Conservation (phyloP, 345 rosid genomes). For the Eucalyptus regnans region DNA sequence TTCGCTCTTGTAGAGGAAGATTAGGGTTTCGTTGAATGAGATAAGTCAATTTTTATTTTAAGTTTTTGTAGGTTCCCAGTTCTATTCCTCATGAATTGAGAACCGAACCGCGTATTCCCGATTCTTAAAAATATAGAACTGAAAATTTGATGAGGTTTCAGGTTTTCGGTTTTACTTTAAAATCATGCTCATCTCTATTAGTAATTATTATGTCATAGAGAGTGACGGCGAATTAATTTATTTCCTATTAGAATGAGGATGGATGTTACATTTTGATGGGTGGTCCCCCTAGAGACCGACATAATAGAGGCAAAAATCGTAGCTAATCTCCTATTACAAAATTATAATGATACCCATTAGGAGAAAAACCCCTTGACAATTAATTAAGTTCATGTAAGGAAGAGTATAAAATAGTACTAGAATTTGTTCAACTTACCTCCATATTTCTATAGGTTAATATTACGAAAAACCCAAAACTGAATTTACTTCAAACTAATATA, state of each 20-base stretch:
- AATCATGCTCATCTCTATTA: not conserved
- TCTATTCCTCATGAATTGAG: not conserved
- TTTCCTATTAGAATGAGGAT: not conserved
- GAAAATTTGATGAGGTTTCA: accelerated
- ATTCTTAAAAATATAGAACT: not conserved
- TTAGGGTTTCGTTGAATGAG: not conserved
- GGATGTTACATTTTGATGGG: not conserved
- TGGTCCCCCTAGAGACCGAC: not conserved
- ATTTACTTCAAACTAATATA: too few relatives aligned
- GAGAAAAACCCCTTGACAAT: not conserved
- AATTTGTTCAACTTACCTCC: not conserved
- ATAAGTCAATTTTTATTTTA: not conserved
- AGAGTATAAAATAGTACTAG: not conserved
- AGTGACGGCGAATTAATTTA: not conserved
- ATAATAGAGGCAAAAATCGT: not conserved
- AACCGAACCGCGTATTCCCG: not conserved
- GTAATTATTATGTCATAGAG: not conserved
- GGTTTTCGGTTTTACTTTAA: accelerated
- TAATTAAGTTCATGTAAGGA: not conserved
- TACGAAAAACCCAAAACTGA: accelerated
- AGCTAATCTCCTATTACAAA: not conserved
- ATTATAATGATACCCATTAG: not conserved
- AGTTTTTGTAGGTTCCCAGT: not conserved
- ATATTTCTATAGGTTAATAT: not conserved
- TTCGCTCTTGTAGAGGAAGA: not conserved